Conservation (phyloP, 805 yeast species). For the Ogataea dorogensis region DNA sequence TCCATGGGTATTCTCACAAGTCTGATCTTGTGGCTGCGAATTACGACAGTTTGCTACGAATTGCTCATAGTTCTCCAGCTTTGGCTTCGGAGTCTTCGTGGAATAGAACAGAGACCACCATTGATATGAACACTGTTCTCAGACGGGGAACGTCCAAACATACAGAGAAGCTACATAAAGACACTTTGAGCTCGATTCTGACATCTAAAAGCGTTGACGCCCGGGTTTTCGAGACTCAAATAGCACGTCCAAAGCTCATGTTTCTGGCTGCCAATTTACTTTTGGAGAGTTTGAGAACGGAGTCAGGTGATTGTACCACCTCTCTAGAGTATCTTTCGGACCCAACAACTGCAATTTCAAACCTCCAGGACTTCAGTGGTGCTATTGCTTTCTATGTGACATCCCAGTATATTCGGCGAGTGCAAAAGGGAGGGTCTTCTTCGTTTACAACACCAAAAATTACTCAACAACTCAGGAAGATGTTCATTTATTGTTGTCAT, state of each 20-base stretch:
- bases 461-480: slow-evolving; percentile 66
- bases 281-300: slow-evolving; percentile 75
- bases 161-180: slow-evolving; percentile 73
- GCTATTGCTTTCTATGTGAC: slow-evolving; percentile 60
- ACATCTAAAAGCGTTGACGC: slow-evolving; percentile 51
- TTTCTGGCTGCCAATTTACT: slow-evolving; percentile 80
- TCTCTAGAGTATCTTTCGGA: slow-evolving; percentile 79
- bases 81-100: slow-evolving; percentile 78
- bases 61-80: slow-evolving; percentile 87
- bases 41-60: slow-evolving; percentile 50
- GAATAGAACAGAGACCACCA: slow-evolving; percentile 83
- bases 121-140: slow-evolving; percentile 87
- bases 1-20: slow-evolving; percentile 77
- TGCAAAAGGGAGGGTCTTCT: slow-evolving; percentile 52
- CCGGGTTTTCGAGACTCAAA: slow-evolving; percentile 37
- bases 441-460: slow-evolving; percentile 56
- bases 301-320: slow-evolving; percentile 79
- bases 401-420: slow-evolving; percentile 50
- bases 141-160: slow-evolving; percentile 86
- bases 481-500: slow-evolving; percentile 74
- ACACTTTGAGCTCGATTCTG: slow-evolving; percentile 48
- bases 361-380: slow-evolving; percentile 66
- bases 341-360: slow-evolving; percentile 69
- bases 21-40: slow-evolving; percentile 54
- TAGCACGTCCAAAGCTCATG: slow-evolving; percentile 78